A percentile compares a stretch with the other conserved stretches of the same genome.
phyloP scores from a whole-genome alignment of 163 green algal species.

The Coccomyxa subellipsoidea region DNA sequence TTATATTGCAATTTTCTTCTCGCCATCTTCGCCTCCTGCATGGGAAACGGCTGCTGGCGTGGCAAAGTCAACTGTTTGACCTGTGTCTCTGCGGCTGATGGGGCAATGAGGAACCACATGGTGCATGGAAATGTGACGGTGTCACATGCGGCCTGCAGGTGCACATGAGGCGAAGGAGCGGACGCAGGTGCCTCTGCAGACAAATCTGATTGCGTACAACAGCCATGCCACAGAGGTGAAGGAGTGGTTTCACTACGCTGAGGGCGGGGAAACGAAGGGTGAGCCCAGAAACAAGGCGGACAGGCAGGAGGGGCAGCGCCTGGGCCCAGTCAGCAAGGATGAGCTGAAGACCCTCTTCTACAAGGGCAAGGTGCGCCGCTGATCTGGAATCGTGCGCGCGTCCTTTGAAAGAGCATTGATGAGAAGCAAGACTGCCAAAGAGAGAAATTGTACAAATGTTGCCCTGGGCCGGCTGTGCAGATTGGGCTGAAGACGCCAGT shows the following conservation, averaged over 20 bases:
- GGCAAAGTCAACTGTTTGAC: too few relatives aligned
- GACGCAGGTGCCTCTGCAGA: conserved; percentile 35
- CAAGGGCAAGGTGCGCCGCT: conserved; percentile 27
- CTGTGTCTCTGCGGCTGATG: too few relatives aligned
- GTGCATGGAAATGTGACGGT: too few relatives aligned
- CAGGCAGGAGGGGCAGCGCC: conserved; percentile 28
- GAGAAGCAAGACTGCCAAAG: not conserved
- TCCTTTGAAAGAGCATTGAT: not conserved
- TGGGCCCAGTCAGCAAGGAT: conserved; percentile 68
- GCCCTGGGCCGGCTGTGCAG: not conserved
- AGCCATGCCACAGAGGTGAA: conserved; percentile 33
- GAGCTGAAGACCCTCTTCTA: conserved; percentile 57
- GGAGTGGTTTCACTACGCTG: conserved; percentile 40
- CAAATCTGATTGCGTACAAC: conserved; percentile 48
- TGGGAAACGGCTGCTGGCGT: too few relatives aligned
- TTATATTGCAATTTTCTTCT: too few relatives aligned
- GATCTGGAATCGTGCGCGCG: too few relatives aligned
- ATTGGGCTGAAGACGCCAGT: conserved; percentile 50
- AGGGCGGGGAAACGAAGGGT: not conserved
- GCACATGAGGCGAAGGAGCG: conserved; percentile 53
- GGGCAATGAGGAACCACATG: too few relatives aligned
- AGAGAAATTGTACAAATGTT: not conserved
- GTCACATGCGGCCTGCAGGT: too few relatives aligned
- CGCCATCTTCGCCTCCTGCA: too few relatives aligned
- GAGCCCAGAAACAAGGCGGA: conserved; percentile 5